phyloP scores from a whole-genome alignment of 2,329 filamentous ascomycete genomes.

The Sclerotinia minor region DNA sequence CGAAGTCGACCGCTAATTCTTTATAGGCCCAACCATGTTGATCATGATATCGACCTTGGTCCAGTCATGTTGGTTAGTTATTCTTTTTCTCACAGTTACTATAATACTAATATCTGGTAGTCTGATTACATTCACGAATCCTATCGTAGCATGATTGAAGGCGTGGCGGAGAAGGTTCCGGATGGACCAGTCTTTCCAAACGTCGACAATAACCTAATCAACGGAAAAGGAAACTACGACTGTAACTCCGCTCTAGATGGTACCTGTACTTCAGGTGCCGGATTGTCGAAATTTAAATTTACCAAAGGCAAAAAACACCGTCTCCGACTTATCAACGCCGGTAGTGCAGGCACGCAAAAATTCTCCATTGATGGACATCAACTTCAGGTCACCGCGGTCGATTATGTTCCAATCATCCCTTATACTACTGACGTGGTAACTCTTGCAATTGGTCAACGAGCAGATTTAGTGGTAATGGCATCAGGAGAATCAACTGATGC shows the following conservation, averaged over 20 bases:
- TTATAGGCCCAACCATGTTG: conserved; percentile 50
- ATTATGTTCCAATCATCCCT: conserved; percentile 58
- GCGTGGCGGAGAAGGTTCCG: conserved; percentile 13
- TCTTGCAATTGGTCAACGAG: conserved; percentile 52
- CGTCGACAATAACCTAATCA: conserved; percentile 35
- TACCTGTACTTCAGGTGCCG: conserved; percentile 27
- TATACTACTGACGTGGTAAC: conserved; percentile 50
- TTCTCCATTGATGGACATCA: conserved; percentile 57
- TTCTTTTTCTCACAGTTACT: neutral
- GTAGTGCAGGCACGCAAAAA: conserved; percentile 39
- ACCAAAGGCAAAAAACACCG: conserved; percentile 46
- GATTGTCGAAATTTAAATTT: conserved; percentile 42
- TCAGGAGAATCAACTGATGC: conserved; percentile 48
- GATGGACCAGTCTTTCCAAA: conserved; percentile 15
- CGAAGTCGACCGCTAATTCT: neutral
- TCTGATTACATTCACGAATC: conserved; percentile 43
- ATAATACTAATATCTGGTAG: neutral
- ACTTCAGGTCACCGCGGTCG: conserved; percentile 56
- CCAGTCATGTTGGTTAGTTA: conserved; percentile 42
- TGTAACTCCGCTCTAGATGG: conserved; percentile 19
- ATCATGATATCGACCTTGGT: conserved; percentile 64
- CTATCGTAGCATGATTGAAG: conserved; percentile 44
- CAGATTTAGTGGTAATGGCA: conserved; percentile 49
- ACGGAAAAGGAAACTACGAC: conserved; percentile 32
- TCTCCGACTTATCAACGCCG: conserved; percentile 50